Evolutionary conservation across 192 early-diverging fungal species (phyloP), one percentile per base, ranked within the genome.

Genomic region (Mortierella antarctica): DNA sequence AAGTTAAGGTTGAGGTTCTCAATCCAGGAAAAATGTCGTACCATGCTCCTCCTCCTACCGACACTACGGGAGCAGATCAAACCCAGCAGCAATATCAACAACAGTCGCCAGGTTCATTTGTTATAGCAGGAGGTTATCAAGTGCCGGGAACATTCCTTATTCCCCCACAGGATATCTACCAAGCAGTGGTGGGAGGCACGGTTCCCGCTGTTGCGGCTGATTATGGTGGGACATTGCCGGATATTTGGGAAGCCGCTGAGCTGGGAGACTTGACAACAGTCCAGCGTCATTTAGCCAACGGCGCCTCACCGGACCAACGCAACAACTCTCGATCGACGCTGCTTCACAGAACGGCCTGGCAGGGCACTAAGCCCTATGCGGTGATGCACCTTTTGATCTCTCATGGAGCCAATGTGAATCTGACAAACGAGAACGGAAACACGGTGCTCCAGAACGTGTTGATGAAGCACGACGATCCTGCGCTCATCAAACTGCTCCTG

Each of bases 381-480:
- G 64, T 80, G 31, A 80, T 80, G 77, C 52, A 55, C 15, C 60
- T 80, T 58, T 46, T 80, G 59, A 80, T 80, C 18, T 72, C 70
- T 0, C 58, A 80, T 45, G 77, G 77, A 1, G 77, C 77, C 9
- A 80, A 80, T 13, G 77, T 80, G 45, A 80, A 80, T 20, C 60
- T 80, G 5, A 60, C 70, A 0, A 80, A 80, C 44, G 70, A 65
- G 47, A 71, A 80, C 41, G 77, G 77, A n/a, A 80, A 80, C 47
- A 72, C 70, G 0, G 77, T 80, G 46, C 45, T 80, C 23, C 77
- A 80, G 55, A 80, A 80, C 41, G 65, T 72, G 18, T 42, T 80
- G 51, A 72, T 80, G 77, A 80, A 80, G 51, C 77, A 80, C n/a
- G 77, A 80, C n/a, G 70, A 80, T 41, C 77, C 77, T 4, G 40